Conservation (phyloP, 805 yeast genomes). For the Ogataea methylovora region DNA sequence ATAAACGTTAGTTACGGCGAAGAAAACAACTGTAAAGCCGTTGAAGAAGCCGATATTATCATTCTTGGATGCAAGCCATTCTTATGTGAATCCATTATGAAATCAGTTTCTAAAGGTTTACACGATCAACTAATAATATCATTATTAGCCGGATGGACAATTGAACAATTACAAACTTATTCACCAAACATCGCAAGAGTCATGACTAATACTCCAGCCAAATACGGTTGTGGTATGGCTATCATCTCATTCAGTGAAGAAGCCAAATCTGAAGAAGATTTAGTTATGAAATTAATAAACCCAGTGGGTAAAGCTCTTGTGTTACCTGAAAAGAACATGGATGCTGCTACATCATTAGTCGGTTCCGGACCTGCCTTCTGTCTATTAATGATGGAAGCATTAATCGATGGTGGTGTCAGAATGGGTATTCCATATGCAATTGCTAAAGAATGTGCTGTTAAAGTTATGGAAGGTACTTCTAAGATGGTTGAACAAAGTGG, state of each 20-base stretch:
- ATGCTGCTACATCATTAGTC: slow-evolving; percentile 89
- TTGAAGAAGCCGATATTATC: slow-evolving; percentile 57
- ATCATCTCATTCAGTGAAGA: slow-evolving; percentile 67
- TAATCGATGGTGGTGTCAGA: slow-evolving; percentile 90
- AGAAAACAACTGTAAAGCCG: slow-evolving; percentile 48
- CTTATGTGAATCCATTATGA: slow-evolving; percentile 53
- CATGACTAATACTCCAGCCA: slow-evolving; percentile 98
- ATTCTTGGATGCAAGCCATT: slow-evolving; percentile 88
- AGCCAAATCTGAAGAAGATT: slow-evolving; percentile 32
- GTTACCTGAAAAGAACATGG: slow-evolving; percentile 88
- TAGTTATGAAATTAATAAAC: slow-evolving; percentile 44
- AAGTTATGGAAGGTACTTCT: slow-evolving; percentile 91
- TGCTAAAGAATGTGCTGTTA: slow-evolving; percentile 82
- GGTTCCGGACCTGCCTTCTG: slow-evolving; percentile 98
- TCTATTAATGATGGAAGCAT: slow-evolving; percentile 78
- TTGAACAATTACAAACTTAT: slow-evolving; percentile 50
- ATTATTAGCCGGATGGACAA: slow-evolving; percentile 88
- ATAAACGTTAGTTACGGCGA: slow-evolving; percentile 46
- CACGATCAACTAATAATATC: slow-evolving; percentile 52
- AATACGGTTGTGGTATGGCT: slow-evolving; percentile 90
- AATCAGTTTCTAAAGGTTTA: slow-evolving; percentile 38
- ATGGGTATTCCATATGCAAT: slow-evolving; percentile 87
- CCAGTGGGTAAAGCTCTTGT: slow-evolving; percentile 63
- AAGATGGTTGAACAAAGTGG: slow-evolving; percentile 80
- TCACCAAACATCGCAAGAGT: slow-evolving; percentile 70